These are phyloP conservation scores for Sarocladium brachiariae DNA, from an alignment of 2,329 filamentous ascomycete species.

Conservation along the genomic window DNA sequence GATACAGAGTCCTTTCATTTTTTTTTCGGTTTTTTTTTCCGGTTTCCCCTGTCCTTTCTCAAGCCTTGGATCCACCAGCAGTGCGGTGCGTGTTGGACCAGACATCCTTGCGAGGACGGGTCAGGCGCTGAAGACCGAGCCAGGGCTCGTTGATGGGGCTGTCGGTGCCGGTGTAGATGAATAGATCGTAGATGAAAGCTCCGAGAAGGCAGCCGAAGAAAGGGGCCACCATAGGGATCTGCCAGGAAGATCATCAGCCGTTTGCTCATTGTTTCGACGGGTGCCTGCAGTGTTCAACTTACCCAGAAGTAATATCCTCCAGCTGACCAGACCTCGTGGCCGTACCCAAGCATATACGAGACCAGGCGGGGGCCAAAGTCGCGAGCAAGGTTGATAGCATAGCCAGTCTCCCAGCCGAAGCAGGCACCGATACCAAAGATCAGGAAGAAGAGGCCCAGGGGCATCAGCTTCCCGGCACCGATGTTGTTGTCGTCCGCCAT, in stretches of 20 bases:
- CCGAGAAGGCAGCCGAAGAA: constrained; percentile 59
- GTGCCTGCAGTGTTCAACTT: too few species aligned
- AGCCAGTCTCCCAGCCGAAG: constrained; percentile 72
- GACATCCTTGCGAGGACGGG: constrained; percentile 25
- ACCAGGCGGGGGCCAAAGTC: constrained; percentile 65
- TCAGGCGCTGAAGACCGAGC: constrained; percentile 52
- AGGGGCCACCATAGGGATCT: constrained; percentile 63
- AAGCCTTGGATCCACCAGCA: constrained; percentile 18
- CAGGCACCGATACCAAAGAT: constrained; percentile 68
- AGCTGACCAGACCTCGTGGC: constrained; percentile 57
- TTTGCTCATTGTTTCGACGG: too few species aligned
- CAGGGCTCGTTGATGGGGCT: constrained; percentile 63
- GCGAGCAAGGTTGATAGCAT: constrained; percentile 66
- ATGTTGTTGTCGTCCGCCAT: constrained; percentile 52
- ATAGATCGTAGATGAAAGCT: constrained; percentile 59
- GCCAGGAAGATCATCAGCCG: too few species aligned
- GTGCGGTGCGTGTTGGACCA: constrained; percentile 29
- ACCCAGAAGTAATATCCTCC: constrained; percentile 70
- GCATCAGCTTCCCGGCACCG: constrained; percentile 48
- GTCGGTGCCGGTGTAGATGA: constrained; percentile 59
- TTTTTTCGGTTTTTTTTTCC: neutral
- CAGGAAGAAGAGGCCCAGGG: constrained; percentile 61
- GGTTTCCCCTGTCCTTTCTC: neutral
- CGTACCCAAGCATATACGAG: constrained; percentile 62
- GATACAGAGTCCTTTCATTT: neutral